These are phyloP conservation scores for Mycena belliarum DNA, from an alignment of 768 basidiomycete genomes.

Conservation along the genomic window DNA sequence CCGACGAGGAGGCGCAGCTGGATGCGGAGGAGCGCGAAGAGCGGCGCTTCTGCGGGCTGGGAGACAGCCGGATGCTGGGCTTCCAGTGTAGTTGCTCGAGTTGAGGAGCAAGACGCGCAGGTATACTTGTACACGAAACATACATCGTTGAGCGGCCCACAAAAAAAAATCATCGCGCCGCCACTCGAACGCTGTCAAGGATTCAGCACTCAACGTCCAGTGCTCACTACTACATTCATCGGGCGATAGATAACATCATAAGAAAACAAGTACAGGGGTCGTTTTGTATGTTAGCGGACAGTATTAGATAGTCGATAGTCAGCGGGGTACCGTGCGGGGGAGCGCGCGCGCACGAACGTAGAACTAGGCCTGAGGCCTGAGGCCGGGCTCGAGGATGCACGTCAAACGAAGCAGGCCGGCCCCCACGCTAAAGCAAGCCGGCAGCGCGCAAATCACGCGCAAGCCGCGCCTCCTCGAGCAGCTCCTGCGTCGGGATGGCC, in stretches of 20 bases:
- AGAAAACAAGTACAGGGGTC: conserved; percentile 6
- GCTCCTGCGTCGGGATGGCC: conserved; percentile 31
- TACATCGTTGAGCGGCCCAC: too few relatives aligned
- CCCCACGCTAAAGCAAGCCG: conserved; percentile 50
- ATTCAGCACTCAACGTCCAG: too few relatives aligned
- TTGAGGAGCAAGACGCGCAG: conserved; percentile 32
- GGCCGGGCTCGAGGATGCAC: too few relatives aligned
- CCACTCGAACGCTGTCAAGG: too few relatives aligned
- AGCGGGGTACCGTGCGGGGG: neutral
- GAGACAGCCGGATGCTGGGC: conserved; percentile 74
- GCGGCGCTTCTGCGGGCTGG: conserved; percentile 74
- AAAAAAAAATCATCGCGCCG: too few relatives aligned
- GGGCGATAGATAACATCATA: conserved; percentile 8
- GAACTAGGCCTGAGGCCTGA: too few relatives aligned
- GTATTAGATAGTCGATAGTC: conserved; percentile 11
- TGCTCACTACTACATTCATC: too few relatives aligned
- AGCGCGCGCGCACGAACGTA: too few relatives aligned
- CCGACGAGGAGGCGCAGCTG: conserved; percentile 42
- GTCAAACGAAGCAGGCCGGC: too few relatives aligned
- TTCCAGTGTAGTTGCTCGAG: conserved; percentile 96
- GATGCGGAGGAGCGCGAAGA: conserved; percentile 68
- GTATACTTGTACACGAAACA: too few relatives aligned
- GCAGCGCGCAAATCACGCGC: conserved; percentile 52
- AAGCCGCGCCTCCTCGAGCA: conserved; percentile 46
- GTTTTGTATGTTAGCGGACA: neutral